These are phyloP conservation scores for Parvularia atlantis DNA, from an alignment of 78 protist genomes.

Conservation along the genomic window DNA sequence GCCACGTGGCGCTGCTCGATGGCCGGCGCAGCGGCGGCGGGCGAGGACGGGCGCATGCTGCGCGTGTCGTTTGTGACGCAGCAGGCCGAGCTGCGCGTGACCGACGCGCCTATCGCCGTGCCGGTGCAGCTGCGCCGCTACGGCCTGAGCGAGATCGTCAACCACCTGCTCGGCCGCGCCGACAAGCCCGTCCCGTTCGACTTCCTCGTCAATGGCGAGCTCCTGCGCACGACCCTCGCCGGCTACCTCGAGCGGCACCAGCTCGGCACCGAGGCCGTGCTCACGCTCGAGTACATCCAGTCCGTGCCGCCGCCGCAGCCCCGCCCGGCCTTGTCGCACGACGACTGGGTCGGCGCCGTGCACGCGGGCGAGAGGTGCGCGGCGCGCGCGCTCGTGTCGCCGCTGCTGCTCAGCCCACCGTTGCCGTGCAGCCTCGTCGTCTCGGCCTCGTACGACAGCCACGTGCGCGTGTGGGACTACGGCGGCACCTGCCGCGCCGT, in stretches of 20 bases:
- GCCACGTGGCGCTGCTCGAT: no score
- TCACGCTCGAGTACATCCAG: not conserved
- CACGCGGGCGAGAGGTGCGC: no score
- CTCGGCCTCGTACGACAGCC: conserved; percentile 1
- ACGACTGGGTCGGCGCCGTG: conserved; percentile 7
- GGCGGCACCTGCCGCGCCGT: not conserved
- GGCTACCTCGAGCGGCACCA: not conserved
- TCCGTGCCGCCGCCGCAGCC: conserved; percentile 1
- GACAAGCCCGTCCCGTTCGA: conserved; percentile 8
- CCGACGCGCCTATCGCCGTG: conserved; percentile 7
- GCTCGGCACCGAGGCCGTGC: not conserved
- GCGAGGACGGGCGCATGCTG: no score
- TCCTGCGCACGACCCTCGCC: not conserved
- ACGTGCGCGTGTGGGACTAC: not conserved
- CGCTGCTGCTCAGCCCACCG: not conserved
- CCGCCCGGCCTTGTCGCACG: not conserved
- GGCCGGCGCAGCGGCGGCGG: no score
- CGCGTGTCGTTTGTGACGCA: not conserved
- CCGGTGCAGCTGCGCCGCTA: not conserved
- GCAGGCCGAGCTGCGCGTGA: not conserved
- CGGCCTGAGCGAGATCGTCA: conserved; percentile 1
- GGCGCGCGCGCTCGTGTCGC: no score
- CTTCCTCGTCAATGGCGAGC: not conserved
- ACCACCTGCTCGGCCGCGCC: not conserved
- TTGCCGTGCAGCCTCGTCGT: not conserved